Conservation (phyloP, 371 early-diverging fungal genomes). For the Caulochytrium protostelioides region DNA sequence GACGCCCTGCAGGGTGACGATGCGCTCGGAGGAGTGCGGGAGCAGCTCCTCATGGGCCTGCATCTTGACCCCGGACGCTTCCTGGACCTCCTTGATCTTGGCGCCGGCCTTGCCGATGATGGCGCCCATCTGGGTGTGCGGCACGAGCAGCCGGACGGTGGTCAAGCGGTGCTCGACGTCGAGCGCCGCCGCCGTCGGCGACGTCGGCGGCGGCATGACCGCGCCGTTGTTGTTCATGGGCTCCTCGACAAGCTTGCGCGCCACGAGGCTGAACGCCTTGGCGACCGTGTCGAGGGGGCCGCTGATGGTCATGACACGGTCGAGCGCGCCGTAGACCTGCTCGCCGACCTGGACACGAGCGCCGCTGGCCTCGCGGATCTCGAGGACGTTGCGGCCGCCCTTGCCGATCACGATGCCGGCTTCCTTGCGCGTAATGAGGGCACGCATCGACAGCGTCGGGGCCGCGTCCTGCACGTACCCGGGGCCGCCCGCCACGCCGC, state of each 20-base stretch:
- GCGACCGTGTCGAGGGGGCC: conserved; percentile 53
- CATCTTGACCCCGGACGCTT: conserved; percentile 14
- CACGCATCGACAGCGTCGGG: conserved; percentile 38
- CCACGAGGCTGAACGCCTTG: conserved; percentile 50
- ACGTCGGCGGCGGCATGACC: background rate
- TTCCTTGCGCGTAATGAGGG: conserved; percentile 63
- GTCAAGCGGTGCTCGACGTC: conserved; percentile 12
- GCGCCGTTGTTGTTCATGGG: conserved; percentile 2
- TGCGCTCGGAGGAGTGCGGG: conserved; percentile 19
- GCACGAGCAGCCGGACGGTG: conserved; percentile 46
- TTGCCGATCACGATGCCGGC: conserved; percentile 87
- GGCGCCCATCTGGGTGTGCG: conserved; percentile 41
- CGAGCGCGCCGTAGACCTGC: conserved; percentile 55
- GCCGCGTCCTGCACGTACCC: too few relatives aligned
- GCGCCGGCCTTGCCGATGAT: conserved; percentile 21
- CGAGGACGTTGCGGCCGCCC: conserved; percentile 61
- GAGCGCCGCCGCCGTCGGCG: conserved; percentile 2
- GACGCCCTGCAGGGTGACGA: conserved; percentile 14
- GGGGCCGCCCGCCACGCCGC: too few relatives aligned
- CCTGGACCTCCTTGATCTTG: conserved; percentile 24
- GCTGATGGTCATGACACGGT: conserved; percentile 60
- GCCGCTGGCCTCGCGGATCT: conserved; percentile 45
- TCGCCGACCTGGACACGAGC: conserved; percentile 72
- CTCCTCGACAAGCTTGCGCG: conserved; percentile 39
- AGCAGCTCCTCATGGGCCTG: conserved; percentile 14